Percentiles rank a stretch among this genome's conserved stretches.
Conservation (phyloP, 768 basidiomycete species). For the Kwoniella pini region DNA sequence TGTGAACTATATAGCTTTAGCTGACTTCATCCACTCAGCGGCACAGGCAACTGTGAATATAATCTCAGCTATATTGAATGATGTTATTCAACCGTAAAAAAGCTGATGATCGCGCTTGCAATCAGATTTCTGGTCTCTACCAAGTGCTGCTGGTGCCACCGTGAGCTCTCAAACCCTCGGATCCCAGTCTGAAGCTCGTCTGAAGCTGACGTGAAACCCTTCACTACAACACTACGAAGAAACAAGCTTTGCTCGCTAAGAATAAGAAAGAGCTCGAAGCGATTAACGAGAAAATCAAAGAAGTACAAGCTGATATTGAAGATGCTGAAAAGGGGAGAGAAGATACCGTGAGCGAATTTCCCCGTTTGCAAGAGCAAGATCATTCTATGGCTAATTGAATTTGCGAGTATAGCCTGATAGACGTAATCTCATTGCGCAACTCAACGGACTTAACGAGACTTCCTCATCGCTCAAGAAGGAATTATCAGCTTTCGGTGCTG, state of each 20-base stretch:
- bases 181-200: too few species aligned
- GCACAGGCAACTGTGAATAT: conserved; percentile 87
- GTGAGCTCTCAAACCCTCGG: too few species aligned
- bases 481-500: conserved; percentile 74
- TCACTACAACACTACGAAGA: conserved; percentile 25
- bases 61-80: too few species aligned
- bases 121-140: conserved; percentile 93
- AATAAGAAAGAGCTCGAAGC: conserved; percentile 43
- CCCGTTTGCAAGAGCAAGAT: too few species aligned
- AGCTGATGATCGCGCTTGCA: background rate
- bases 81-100: too few species aligned
- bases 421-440: conserved; percentile 59
- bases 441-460: conserved; percentile 60
- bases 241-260: conserved; percentile 45
- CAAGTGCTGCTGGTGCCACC: conserved; percentile 77
- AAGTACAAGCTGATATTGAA: conserved; percentile 61
- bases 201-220: background rate
- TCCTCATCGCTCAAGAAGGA: conserved; percentile 65
- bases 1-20: too few species aligned
- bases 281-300: conserved; percentile 31
- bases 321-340: conserved; percentile 61
- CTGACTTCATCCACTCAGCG: too few species aligned
- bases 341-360: conserved; percentile 56
- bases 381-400: background rate
- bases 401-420: conserved; percentile 62